Conservation (phyloP, 2,329 filamentous ascomycete genomes). For the Cladophialophora yegresii region DNA sequence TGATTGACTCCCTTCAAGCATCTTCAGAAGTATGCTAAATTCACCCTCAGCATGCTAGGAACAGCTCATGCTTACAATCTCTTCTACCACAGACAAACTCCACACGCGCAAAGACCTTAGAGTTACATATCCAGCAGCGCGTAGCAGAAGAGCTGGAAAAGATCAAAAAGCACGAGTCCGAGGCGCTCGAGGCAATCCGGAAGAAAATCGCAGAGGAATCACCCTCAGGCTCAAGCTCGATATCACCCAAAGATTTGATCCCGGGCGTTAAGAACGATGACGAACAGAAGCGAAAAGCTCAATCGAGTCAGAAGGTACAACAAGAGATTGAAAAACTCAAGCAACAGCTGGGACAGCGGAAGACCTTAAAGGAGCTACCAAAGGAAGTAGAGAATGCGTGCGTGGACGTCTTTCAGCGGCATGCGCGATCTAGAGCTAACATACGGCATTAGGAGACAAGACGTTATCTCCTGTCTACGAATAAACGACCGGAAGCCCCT, state of each 20-base stretch:
- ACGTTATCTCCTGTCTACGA: slow-evolving; percentile 77
- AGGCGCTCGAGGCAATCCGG: slow-evolving; percentile 68
- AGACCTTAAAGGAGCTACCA: slow-evolving; percentile 65
- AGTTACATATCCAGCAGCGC: slow-evolving; percentile 85
- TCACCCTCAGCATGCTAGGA: background rate
- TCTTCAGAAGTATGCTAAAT: slow-evolving; percentile 72
- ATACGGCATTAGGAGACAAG: slow-evolving; percentile 54
- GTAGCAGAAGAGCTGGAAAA: slow-evolving; percentile 82
- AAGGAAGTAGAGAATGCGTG: slow-evolving; percentile 68
- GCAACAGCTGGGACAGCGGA: slow-evolving; percentile 57
- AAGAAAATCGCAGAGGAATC: slow-evolving; percentile 54
- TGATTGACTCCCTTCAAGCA: slow-evolving; percentile 79
- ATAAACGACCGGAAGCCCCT: slow-evolving; percentile 83
- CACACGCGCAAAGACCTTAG: slow-evolving; percentile 77
- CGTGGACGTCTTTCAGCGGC: background rate
- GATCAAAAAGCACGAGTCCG: slow-evolving; percentile 69
- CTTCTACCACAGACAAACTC: slow-evolving; percentile 71
- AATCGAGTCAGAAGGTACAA: slow-evolving; percentile 50
- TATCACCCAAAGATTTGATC: slow-evolving; percentile 47
- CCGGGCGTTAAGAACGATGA: slow-evolving; percentile 22
- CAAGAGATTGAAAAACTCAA: slow-evolving; percentile 59
- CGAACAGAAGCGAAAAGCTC: slow-evolving; percentile 29
- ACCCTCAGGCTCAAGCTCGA: slow-evolving; percentile 44
- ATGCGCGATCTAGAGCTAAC: slow-evolving; percentile 7
- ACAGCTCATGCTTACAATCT: slow-evolving; percentile 10